These are phyloP conservation scores for Penicillium sumatraense DNA, from an alignment of 2,329 filamentous ascomycete genomes.

Conservation along the genomic window DNA sequence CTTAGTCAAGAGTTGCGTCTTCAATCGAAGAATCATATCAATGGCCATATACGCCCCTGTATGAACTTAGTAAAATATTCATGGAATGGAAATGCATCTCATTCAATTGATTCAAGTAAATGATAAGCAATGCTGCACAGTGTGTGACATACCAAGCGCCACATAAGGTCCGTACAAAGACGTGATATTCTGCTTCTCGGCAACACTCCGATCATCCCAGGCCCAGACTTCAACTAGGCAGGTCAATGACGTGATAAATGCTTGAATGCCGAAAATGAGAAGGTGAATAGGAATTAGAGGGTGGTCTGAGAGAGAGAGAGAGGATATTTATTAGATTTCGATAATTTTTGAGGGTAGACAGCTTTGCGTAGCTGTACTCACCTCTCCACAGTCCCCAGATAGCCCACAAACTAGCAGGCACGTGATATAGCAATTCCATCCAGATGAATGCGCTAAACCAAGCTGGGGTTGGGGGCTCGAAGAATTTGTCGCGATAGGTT, in stretches of 20 bases:
- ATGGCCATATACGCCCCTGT: slow-evolving; percentile 44
- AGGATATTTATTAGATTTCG: too few species aligned
- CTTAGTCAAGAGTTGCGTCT: slow-evolving; percentile 30
- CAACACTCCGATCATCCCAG: slow-evolving; percentile 55
- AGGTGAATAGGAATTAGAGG: slow-evolving; percentile 63
- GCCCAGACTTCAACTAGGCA: slow-evolving; percentile 65
- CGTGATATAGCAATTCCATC: slow-evolving; percentile 65
- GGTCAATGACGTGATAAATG: slow-evolving; percentile 64
- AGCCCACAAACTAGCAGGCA: slow-evolving; percentile 65
- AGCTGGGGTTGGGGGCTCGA: slow-evolving; percentile 57
- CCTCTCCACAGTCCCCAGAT: slow-evolving; percentile 58
- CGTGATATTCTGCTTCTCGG: slow-evolving; percentile 55
- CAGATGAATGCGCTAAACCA: slow-evolving; percentile 64
- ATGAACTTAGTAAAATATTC: too few species aligned
- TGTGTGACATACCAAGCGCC: slow-evolving; percentile 55
- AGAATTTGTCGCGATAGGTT: slow-evolving; percentile 68
- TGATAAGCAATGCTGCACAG: not conserved
- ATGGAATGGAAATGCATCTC: too few species aligned
- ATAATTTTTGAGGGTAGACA: too few species aligned
- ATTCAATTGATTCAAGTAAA: too few species aligned
- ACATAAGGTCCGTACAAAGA: slow-evolving; percentile 63
- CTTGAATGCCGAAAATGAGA: slow-evolving; percentile 63
- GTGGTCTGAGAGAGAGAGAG: too few species aligned
- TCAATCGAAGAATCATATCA: slow-evolving; percentile 44
- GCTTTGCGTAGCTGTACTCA: slow-evolving; percentile 41